Percentiles rank a stretch among this genome's conserved stretches.
These are phyloP conservation scores for Chlorella sp. DNA, from an alignment of 139 green algal genomes.

Conservation along the genomic window DNA sequence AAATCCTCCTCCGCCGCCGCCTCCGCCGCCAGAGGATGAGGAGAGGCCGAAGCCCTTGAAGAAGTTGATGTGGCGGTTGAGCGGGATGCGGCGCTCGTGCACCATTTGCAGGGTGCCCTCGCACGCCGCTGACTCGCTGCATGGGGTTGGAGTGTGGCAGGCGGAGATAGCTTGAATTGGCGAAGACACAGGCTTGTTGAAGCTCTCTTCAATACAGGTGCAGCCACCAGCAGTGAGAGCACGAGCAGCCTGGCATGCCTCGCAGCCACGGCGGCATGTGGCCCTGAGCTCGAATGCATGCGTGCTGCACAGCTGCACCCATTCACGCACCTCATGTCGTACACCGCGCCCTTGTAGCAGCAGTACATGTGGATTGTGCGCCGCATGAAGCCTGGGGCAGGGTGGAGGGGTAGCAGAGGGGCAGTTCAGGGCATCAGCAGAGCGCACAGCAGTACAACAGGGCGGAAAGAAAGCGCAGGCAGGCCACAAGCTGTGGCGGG, in stretches of 20 bases:
- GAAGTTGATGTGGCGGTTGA: constrained; percentile 23
- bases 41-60: constrained; percentile 25
- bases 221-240: no score
- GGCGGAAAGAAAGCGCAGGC: no score
- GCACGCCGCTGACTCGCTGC: constrained; percentile 9
- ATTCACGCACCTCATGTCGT: constrained; percentile 24
- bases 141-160: not conserved
- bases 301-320: no score
- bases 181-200: no score
- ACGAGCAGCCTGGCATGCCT: not conserved
- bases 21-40: not conserved
- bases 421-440: not conserved
- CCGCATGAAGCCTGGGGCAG: constrained; percentile 12
- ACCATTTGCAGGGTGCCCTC: constrained; percentile 11
- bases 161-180: no score
- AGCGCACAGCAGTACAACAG: not conserved
- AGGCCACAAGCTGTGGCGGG: no score
- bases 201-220: no score
- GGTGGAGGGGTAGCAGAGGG: not conserved
- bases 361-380: constrained; percentile 23
- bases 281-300: no score
- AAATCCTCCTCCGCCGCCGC: not conserved
- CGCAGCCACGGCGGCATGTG: no score
- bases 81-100: constrained; percentile 13
- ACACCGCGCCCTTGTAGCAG: constrained; percentile 29